Conservation (phyloP, 169 alveolate genomes). For the Plasmodium cynomolgi region DNA sequence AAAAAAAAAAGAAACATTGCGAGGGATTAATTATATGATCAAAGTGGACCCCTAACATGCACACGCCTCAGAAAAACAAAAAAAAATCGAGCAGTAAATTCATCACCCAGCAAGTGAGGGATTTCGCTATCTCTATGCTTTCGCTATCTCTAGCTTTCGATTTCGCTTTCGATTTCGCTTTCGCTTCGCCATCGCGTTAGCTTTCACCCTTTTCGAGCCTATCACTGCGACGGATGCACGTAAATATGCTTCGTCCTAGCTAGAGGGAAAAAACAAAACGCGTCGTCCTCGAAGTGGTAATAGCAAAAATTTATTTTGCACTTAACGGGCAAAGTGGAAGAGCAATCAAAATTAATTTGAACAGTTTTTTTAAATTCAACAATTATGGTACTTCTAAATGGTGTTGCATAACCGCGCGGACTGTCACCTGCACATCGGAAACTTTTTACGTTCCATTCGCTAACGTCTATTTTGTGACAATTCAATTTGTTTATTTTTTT, state of each 20-base stretch:
- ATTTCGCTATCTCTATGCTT: not conserved
- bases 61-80: not conserved
- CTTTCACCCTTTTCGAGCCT: not conserved
- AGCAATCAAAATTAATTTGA: conserved; percentile 53
- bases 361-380: conserved; percentile 56
- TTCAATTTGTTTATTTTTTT: conserved; percentile 52
- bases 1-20: not conserved
- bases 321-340: conserved; percentile 57
- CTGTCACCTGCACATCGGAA: not conserved
- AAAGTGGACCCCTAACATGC: not conserved
- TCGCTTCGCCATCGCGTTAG: not conserved
- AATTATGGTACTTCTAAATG: conserved; percentile 28
- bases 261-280: conserved; percentile 24
- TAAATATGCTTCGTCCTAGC: conserved; percentile 20
- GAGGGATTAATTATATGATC: not conserved
- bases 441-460: conserved; percentile 51
- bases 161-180: too few species aligned
- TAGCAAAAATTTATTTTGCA: conserved; percentile 53
- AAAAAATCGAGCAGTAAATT: not conserved
- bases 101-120: not conserved
- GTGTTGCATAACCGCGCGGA: not conserved
- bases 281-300: conserved; percentile 17
- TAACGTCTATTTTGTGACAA: conserved; percentile 28
- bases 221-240: conserved; percentile 30
- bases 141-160: too few species aligned